Base-by-base conservation (phyloP, 768 basidiomycete genomes). In the Russula sp. region DNA sequence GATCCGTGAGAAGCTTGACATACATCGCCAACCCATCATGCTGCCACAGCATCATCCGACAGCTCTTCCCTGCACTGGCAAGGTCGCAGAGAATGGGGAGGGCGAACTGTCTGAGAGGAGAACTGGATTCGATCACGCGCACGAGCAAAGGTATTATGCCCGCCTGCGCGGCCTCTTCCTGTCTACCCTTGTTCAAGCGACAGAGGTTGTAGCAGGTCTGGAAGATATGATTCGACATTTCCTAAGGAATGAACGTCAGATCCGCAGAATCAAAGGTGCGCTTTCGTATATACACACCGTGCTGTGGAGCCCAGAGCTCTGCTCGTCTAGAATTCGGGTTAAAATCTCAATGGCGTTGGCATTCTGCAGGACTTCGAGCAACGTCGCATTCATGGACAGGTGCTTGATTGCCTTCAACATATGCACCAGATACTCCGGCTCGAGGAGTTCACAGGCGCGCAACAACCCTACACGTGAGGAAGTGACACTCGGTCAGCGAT, bases 131-230 rank as follows among this genome's bases (percentile, higher is more conserved):
- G 66, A 97, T 92, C 57, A 98, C 88, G 6, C 86, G 84, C 73
- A 93, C 90, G 45, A 99, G 81, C 67, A 90, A 84, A 3, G 97
- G 95, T 29, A 99, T 86, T 60, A 97, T 93, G 11, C 95, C 96
- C 8, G 93, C 93, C 70, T 94, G 88, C 1, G 95, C 96, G 13
- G 97, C 94, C 73, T 98, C 97, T 73, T 98, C 97, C 72, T 98
- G 96, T 54, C 97, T 80, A 2, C 85, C 83, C 74, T 97, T 97
- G 75, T 95, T 95, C 62, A 99, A 77, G 7, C 95, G 85, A 71
- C 95, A 98, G 18, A 99, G 86, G 67, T 96, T 96, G 78, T 92
- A 98, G 69, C 95, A 93, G 2, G 94, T 93, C 74, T 97, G 95
- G 81, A 98, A 94, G 62, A 97, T 85, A 68, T 98, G 93, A 65